Percentiles rank a stretch among this genome's conserved stretches.
phyloP scores from a whole-genome alignment of 2,329 filamentous ascomycete species.

The Cladophialophora psammophila region DNA sequence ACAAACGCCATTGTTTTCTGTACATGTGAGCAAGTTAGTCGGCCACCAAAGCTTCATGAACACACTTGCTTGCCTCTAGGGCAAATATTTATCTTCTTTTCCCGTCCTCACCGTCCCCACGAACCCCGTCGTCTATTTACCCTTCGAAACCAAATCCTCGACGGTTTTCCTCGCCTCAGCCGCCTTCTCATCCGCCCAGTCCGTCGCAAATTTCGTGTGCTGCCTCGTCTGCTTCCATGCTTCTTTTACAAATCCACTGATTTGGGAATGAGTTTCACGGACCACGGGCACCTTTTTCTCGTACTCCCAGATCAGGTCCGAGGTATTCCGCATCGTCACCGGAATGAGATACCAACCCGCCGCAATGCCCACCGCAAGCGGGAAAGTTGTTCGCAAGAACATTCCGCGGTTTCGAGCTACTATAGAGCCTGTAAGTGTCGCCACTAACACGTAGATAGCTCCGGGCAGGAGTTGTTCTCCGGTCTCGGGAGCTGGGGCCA shows the following conservation, averaged over 20 bases:
- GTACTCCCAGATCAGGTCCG: constrained; percentile 86
- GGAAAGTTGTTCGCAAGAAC: constrained; percentile 76
- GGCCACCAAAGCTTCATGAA: neutral
- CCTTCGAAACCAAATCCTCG: constrained; percentile 38
- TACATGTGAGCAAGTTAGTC: too few species aligned
- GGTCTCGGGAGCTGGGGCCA: constrained; percentile 84
- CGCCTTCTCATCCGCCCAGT: constrained; percentile 39
- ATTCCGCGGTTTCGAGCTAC: constrained; percentile 87
- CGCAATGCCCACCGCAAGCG: constrained; percentile 79
- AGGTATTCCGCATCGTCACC: constrained; percentile 87
- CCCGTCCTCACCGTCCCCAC: neutral
- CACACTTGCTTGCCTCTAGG: neutral
- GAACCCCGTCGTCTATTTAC: constrained; percentile 29
- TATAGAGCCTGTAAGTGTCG: constrained; percentile 94
- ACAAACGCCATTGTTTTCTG: too few species aligned
- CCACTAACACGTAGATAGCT: constrained; percentile 88
- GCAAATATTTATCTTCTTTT: neutral
- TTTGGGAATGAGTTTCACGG: constrained; percentile 78
- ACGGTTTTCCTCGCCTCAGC: constrained; percentile 36
- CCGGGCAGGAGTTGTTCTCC: constrained; percentile 91
- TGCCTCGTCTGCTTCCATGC: constrained; percentile 58
- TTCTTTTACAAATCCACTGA: constrained; percentile 72
- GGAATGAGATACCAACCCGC: constrained; percentile 87
- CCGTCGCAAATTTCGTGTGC: constrained; percentile 25
- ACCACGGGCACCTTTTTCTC: constrained; percentile 87